These are phyloP conservation scores for Sporothrix protearum DNA, from an alignment of 2,329 filamentous ascomycete genomes.

Conservation along the genomic window DNA sequence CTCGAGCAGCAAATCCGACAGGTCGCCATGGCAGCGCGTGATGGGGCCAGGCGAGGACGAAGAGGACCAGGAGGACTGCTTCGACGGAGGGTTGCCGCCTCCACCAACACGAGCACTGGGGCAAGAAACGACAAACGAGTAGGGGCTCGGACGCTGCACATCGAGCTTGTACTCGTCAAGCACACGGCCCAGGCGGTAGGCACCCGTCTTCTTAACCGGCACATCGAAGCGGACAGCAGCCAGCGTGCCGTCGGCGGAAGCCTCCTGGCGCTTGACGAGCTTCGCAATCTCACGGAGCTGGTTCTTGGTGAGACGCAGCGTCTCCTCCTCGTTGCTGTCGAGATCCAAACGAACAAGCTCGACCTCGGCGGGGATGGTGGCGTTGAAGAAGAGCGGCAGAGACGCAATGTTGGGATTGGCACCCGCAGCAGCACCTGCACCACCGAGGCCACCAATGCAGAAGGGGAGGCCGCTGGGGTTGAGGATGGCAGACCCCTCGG, in stretches of 20 bases:
- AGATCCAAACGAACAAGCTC: slow-evolving; percentile 86
- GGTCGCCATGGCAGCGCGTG: slow-evolving; percentile 72
- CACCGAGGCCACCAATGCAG: slow-evolving; percentile 67
- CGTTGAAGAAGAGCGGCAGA: slow-evolving; percentile 87
- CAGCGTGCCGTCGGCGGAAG: slow-evolving; percentile 56
- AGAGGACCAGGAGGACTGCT: slow-evolving; percentile 50
- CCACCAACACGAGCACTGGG: slow-evolving; percentile 66
- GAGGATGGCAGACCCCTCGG: slow-evolving; percentile 86
- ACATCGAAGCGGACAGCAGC: slow-evolving; percentile 65
- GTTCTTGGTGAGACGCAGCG: slow-evolving; percentile 67
- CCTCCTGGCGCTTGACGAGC: slow-evolving; percentile 57
- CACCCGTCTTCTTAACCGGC: slow-evolving; percentile 76
- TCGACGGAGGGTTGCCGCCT: background rate
- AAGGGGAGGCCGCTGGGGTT: slow-evolving; percentile 80
- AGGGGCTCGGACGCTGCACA: slow-evolving; percentile 70
- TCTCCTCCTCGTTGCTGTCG: slow-evolving; percentile 71
- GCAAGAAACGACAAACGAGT: slow-evolving; percentile 81
- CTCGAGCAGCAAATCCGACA: slow-evolving; percentile 79
- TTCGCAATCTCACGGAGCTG: slow-evolving; percentile 74
- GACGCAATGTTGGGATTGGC: slow-evolving; percentile 27
- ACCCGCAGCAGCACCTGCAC: slow-evolving; percentile 29
- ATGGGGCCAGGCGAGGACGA: slow-evolving; percentile 37
- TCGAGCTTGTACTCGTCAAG: slow-evolving; percentile 92
- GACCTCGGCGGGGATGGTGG: slow-evolving; percentile 82
- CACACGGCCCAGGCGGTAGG: slow-evolving; percentile 81